Conservation (phyloP, 208 protist species). For the Angomonas deanei region DNA sequence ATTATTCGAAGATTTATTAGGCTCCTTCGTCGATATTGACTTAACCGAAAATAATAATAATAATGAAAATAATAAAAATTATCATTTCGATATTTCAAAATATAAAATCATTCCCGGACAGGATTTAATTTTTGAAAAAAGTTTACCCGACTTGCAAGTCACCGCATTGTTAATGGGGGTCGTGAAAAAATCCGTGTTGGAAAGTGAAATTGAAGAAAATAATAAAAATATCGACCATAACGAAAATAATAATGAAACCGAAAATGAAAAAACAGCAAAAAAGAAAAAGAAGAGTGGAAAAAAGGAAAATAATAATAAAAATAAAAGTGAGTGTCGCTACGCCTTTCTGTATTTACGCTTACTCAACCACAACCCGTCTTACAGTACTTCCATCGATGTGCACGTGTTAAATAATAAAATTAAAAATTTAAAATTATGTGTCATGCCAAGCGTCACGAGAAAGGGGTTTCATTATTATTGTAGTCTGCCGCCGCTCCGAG, state of each 20-base stretch:
- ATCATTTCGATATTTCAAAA: not conserved
- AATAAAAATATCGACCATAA: not conserved
- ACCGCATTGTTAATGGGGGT: not conserved
- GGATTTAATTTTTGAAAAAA: not conserved
- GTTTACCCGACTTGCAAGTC: not conserved
- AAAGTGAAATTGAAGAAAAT: not conserved
- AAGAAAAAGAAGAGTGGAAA: not conserved
- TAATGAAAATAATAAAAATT: not conserved
- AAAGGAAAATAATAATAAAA: conserved; percentile 1
- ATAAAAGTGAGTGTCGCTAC: not conserved
- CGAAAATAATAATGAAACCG: not conserved
- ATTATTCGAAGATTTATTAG: not conserved
- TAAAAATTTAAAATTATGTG: conserved; percentile 3
- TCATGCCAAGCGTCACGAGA: not conserved
- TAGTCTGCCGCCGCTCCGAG: not conserved
- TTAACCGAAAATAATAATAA: not conserved
- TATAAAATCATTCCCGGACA: not conserved
- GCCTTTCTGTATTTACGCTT: not conserved
- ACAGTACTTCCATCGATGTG: not conserved
- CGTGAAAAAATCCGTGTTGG: not conserved
- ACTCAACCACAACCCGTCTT: not conserved
- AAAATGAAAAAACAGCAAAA: not conserved
- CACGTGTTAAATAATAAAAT: not conserved
- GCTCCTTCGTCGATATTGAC: not conserved
- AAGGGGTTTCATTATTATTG: not conserved